These are phyloP conservation scores for Botrytis fragariae DNA, from an alignment of 2,329 filamentous ascomycete species.

Conservation along the genomic window DNA sequence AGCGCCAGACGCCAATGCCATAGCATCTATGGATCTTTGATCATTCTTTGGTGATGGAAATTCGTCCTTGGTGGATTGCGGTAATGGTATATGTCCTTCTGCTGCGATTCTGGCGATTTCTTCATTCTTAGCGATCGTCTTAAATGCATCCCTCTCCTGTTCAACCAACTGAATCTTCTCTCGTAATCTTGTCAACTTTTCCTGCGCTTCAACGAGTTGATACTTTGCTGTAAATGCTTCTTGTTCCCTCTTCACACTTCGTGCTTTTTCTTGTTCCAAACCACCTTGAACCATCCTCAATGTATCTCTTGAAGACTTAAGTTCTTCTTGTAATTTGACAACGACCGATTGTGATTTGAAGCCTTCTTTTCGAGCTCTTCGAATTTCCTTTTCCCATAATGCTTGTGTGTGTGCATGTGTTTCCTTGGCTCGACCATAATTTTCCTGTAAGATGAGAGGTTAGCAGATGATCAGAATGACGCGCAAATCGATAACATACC, in stretches of 20 bases:
- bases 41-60: constrained; percentile 60
- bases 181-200: constrained; percentile 63
- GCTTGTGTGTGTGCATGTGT: constrained; percentile 64
- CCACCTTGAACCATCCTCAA: constrained; percentile 56
- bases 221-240: constrained; percentile 68
- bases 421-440: constrained; percentile 67
- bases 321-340: constrained; percentile 71
- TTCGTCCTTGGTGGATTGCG: constrained; percentile 51
- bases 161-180: constrained; percentile 65
- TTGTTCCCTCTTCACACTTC: constrained; percentile 60
- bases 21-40: constrained; percentile 45
- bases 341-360: constrained; percentile 70
- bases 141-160: constrained; percentile 72
- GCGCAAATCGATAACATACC: constrained; percentile 49
- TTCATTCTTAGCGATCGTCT: constrained; percentile 69
- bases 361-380: constrained; percentile 66
- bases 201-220: constrained; percentile 61
- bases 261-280: constrained; percentile 62
- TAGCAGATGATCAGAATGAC: constrained; percentile 22
- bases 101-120: constrained; percentile 70
- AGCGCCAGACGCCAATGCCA: constrained; percentile 53
- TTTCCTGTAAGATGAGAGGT: constrained; percentile 51
- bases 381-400: constrained; percentile 72
- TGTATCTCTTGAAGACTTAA: constrained; percentile 57
- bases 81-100: constrained; percentile 65